Evolutionary conservation across 768 basidiomycete species (phyloP).

Genomic region (Kondoa subrosea): DNA sequence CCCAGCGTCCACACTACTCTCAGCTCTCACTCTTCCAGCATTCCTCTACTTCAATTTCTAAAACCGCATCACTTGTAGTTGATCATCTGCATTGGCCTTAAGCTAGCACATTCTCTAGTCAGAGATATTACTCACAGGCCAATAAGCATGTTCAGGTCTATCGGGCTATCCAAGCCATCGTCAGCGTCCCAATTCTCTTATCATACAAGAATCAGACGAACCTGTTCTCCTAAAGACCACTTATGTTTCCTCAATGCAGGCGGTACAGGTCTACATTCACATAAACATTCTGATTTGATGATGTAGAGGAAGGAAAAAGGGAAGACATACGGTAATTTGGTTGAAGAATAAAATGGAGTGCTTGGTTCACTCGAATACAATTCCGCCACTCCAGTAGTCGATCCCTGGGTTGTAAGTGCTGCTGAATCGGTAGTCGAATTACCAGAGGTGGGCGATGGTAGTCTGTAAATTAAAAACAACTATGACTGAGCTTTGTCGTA

Average conservation of each 20-base stretch:
- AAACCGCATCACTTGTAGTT: slow-evolving; percentile 1
- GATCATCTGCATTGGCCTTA: background rate
- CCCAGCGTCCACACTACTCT: too few species aligned
- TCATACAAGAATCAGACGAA: background rate
- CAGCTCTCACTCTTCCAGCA: too few species aligned
- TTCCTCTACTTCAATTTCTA: too few species aligned
- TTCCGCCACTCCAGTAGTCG: background rate
- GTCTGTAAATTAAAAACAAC: background rate
- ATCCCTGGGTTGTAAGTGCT: background rate
- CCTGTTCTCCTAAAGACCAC: background rate
- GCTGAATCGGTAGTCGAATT: background rate
- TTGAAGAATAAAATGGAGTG: background rate
- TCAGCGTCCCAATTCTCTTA: background rate
- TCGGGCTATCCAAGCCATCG: background rate
- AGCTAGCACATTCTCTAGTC: background rate
- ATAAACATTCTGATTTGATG: background rate
- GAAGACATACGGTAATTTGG: background rate
- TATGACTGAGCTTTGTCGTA: background rate
- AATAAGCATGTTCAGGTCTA: background rate
- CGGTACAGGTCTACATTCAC: background rate
- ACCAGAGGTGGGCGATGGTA: background rate
- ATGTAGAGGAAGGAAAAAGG: background rate
- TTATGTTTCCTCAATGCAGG: background rate
- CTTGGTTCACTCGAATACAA: background rate
- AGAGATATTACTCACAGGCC: background rate